Evolutionary conservation across 169 alveolate species (phyloP).

Genomic region (Neospora caninum): DNA sequence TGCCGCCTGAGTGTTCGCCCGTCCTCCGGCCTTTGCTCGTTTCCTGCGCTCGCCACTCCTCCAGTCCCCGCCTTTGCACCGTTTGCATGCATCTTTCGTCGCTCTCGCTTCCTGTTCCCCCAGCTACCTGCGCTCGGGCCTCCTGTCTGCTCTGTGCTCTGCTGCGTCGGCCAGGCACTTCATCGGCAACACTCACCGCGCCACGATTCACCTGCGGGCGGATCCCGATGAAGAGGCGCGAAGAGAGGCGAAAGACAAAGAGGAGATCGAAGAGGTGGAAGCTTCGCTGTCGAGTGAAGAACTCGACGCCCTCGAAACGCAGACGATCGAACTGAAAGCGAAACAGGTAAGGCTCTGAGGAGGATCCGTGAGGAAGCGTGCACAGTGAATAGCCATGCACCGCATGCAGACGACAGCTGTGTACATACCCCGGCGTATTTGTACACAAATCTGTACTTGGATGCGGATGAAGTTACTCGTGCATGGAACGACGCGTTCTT

Average conservation of each 20-base stretch:
- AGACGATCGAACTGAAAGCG: slow-evolving; percentile 39
- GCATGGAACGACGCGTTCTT: no score
- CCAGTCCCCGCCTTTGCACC: no score
- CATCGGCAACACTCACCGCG: slow-evolving; percentile 61
- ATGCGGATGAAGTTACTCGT: no score
- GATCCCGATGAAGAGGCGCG: slow-evolving; percentile 37
- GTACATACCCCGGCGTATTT: no score
- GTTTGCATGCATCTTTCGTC: no score
- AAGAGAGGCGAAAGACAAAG: slow-evolving; percentile 25
- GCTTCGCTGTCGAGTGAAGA: slow-evolving; percentile 21
- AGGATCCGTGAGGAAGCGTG: no score
- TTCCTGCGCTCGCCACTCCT: no score
- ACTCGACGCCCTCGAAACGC: neutral
- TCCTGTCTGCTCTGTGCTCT: neutral
- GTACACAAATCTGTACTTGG: no score
- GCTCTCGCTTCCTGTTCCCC: neutral
- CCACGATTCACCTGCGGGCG: slow-evolving; percentile 45
- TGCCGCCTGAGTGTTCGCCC: neutral
- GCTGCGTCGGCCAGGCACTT: neutral
- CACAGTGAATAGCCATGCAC: no score
- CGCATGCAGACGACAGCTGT: no score
- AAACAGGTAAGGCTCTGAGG: neutral
- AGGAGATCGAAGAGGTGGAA: neutral
- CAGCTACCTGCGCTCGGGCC: neutral
- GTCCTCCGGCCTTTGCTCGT: neutral